Evolutionary conservation across 148 eudicot species (phyloP).

Genomic region (Pouteria glomerata): DNA sequence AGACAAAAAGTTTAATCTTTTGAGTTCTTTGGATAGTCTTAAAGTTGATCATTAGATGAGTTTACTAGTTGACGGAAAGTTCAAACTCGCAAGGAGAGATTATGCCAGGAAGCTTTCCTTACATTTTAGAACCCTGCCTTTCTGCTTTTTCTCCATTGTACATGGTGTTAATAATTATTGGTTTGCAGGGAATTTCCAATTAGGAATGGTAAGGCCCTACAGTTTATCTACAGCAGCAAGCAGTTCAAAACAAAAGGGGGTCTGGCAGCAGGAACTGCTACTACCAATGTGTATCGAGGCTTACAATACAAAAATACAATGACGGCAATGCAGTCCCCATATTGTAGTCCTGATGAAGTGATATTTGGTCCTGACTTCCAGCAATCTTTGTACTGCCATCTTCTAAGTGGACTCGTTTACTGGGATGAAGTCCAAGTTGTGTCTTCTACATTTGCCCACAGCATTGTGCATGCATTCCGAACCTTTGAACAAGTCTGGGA

Average conservation of each 20-base stretch:
- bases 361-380: slow-evolving; percentile 70
- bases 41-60: neutral
- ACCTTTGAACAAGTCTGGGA: slow-evolving; percentile 68
- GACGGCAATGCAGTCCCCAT: slow-evolving; percentile 57
- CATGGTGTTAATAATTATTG: neutral
- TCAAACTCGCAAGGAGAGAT: neutral
- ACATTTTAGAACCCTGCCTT: neutral
- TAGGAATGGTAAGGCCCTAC: slow-evolving; percentile 57
- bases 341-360: slow-evolving; percentile 89
- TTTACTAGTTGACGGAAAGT: neutral
- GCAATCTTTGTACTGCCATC: slow-evolving; percentile 87
- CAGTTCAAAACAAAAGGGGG: slow-evolving; percentile 77
- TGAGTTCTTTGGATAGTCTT: neutral
- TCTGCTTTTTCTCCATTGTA: neutral
- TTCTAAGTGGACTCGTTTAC: slow-evolving; percentile 61
- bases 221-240: slow-evolving; percentile 79
- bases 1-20: neutral
- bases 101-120: no score
- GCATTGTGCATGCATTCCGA: slow-evolving; percentile 80
- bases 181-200: slow-evolving; percentile 67
- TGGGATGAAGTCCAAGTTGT: slow-evolving; percentile 56
- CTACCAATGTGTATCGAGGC: slow-evolving; percentile 68
- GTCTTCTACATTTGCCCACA: slow-evolving; percentile 78
- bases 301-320: slow-evolving; percentile 43
- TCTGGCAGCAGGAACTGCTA: slow-evolving; percentile 79